Conservation (phyloP, 2,329 filamentous ascomycete species). For the Coleophoma eucalyptorum region DNA sequence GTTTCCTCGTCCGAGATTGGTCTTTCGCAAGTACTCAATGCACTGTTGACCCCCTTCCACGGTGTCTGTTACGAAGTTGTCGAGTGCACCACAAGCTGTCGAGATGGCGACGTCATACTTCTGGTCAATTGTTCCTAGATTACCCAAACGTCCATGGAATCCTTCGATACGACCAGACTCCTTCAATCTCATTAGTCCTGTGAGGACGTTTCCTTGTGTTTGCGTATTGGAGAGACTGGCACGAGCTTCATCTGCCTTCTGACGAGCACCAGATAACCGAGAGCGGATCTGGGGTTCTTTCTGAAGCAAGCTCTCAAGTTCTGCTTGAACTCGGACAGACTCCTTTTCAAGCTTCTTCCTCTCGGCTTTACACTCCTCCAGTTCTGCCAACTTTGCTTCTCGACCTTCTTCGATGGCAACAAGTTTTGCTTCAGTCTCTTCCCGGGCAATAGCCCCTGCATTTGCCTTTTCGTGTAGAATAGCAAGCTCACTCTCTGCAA, state of each 20-base stretch:
- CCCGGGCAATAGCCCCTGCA: conserved; percentile 76
- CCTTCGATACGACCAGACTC: conserved; percentile 96
- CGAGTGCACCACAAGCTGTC: conserved; percentile 84
- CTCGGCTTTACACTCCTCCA: conserved; percentile 71
- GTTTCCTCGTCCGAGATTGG: conserved; percentile 92
- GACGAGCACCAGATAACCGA: conserved; percentile 83
- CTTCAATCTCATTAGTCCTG: conserved; percentile 88
- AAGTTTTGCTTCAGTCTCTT: conserved; percentile 81
- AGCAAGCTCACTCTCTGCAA: conserved; percentile 89
- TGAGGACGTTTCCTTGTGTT: conserved; percentile 87
- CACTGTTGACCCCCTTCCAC: conserved; percentile 97
- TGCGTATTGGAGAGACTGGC: conserved; percentile 87
- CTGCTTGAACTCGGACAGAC: conserved; percentile 63
- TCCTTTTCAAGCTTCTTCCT: conserved; percentile 73
- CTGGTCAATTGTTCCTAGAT: conserved; percentile 87
- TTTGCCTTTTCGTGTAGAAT: conserved; percentile 89
- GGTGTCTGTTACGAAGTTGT: conserved; percentile 96
- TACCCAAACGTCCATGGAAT: conserved; percentile 92
- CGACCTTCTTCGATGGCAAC: conserved; percentile 68
- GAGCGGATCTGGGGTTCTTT: conserved; percentile 80
- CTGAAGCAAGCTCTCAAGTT: conserved; percentile 67
- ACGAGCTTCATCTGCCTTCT: conserved; percentile 94
- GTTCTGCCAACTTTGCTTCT: conserved; percentile 65
- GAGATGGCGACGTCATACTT: conserved; percentile 98
- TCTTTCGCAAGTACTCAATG: conserved; percentile 96